Evolutionary conservation across 176 grass and related monocot species (phyloP).

Genomic region (Carex myosuroides): DNA sequence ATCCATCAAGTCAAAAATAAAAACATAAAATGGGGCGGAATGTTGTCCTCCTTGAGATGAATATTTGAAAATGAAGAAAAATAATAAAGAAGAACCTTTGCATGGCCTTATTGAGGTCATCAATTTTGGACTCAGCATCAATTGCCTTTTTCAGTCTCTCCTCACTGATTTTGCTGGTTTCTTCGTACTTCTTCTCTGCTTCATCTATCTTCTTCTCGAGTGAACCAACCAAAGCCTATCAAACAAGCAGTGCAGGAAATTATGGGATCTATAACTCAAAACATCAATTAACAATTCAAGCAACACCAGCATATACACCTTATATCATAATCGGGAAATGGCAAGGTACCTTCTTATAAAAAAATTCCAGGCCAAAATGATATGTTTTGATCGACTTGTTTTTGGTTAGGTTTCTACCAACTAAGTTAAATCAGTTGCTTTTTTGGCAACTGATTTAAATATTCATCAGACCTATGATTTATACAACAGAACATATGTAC

Average conservation of each 20-base stretch:
- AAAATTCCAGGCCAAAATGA: background rate
- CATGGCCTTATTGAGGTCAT: constrained; percentile 72
- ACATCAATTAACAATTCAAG: background rate
- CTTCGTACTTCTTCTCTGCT: constrained; percentile 84
- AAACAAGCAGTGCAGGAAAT: background rate
- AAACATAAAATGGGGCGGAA: background rate
- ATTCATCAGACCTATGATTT: background rate
- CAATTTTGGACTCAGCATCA: constrained; percentile 72
- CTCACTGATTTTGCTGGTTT: constrained; percentile 86
- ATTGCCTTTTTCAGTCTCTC: constrained; percentile 78
- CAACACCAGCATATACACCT: background rate
- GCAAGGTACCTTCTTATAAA: background rate
- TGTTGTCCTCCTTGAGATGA: background rate
- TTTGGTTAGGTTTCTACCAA: background rate
- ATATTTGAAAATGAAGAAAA: background rate
- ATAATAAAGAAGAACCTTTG: constrained; percentile 56
- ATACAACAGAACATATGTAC: constrained; percentile 6
- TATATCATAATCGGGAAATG: background rate
- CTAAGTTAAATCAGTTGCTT: background rate
- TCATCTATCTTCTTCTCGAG: constrained; percentile 92
- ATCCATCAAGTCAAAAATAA: background rate
- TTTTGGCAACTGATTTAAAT: background rate
- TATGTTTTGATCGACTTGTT: background rate
- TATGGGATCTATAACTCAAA: background rate
- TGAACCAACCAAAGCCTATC: constrained; percentile 72